phyloP scores from a whole-genome alignment of 2,329 filamentous ascomycete genomes.

The Aspergillus pseudoglaucus region DNA sequence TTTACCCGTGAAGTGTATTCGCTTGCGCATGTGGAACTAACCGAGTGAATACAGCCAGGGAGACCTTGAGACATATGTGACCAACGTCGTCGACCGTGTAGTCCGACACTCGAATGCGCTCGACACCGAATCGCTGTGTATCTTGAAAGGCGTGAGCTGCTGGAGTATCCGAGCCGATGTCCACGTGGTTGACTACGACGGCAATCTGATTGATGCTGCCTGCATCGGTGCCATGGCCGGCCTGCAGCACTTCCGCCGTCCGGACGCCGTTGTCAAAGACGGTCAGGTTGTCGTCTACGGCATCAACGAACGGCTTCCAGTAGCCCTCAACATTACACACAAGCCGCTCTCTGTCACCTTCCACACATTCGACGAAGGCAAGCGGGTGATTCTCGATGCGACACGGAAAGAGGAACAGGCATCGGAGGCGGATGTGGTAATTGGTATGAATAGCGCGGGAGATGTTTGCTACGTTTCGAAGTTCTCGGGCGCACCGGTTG shows the following conservation, averaged over 20 bases:
- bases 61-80: constrained; percentile 77
- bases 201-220: constrained; percentile 77
- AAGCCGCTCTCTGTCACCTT: constrained; percentile 88
- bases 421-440: constrained; percentile 62
- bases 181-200: constrained; percentile 85
- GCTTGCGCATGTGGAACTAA: constrained; percentile 5
- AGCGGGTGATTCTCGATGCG: constrained; percentile 40
- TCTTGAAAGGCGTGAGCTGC: constrained; percentile 82
- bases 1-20: background rate
- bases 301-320: constrained; percentile 77
- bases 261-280: constrained; percentile 79
- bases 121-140: constrained; percentile 91
- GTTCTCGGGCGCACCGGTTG: constrained; percentile 73
- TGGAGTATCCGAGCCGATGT: constrained; percentile 89
- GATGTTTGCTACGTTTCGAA: constrained; percentile 91
- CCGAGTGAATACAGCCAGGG: constrained; percentile 51
- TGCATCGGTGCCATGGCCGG: constrained; percentile 85
- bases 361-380: constrained; percentile 61
- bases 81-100: constrained; percentile 86
- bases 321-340: constrained; percentile 84
- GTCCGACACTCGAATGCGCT: constrained; percentile 86
- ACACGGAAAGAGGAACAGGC: constrained; percentile 45
- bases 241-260: constrained; percentile 82
- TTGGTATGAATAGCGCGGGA: constrained; percentile 82
- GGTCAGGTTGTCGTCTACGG: constrained; percentile 80